These are phyloP conservation scores for Trichoderma pleuroti DNA, from an alignment of 2,329 filamentous ascomycete genomes.

Conservation along the genomic window DNA sequence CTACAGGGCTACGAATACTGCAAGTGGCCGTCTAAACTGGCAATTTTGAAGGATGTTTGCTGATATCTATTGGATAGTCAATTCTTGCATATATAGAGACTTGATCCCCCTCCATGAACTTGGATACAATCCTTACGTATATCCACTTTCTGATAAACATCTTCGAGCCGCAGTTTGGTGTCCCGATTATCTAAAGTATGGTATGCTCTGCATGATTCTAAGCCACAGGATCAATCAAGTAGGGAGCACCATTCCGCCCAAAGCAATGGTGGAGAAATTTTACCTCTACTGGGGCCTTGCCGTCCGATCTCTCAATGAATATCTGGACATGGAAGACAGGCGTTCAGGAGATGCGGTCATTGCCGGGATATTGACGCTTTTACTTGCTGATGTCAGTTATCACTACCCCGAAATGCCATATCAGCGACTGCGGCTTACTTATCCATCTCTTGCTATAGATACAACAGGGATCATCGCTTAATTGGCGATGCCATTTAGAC, in stretches of 20 bases:
- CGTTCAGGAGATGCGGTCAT: background rate
- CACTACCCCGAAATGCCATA: background rate
- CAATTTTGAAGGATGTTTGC: background rate
- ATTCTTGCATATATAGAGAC: background rate
- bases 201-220: background rate
- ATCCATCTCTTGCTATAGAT: background rate
- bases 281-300: slow-evolving; percentile 3
- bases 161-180: background rate
- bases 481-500: slow-evolving; percentile 8
- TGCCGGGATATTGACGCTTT: background rate
- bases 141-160: background rate
- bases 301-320: background rate
- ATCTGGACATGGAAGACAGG: background rate
- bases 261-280: background rate
- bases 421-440: background rate
- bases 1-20: background rate
- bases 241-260: background rate
- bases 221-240: background rate
- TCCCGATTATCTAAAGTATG: background rate
- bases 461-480: background rate
- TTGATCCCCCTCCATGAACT: background rate
- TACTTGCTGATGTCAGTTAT: background rate
- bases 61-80: background rate
- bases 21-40: background rate
- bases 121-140: background rate